Evolutionary conservation across 2,329 filamentous ascomycete species (phyloP).

Genomic region (Rugonectria rugulosa): DNA sequence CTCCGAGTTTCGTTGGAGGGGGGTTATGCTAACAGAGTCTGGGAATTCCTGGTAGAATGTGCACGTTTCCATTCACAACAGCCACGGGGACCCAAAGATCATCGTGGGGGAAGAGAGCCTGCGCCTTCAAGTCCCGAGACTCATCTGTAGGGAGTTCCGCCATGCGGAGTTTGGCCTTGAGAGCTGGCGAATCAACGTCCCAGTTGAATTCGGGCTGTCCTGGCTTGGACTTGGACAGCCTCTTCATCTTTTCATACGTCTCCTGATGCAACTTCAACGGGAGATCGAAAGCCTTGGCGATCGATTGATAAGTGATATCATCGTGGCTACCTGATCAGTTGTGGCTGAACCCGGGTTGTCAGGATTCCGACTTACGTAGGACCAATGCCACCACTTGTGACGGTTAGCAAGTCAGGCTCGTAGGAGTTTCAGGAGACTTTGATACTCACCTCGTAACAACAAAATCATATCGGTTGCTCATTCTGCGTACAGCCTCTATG

Average conservation of each 20-base stretch:
- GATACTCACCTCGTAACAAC: slow-evolving; percentile 78
- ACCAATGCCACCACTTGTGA: slow-evolving; percentile 83
- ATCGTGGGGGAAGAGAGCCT: slow-evolving; percentile 80
- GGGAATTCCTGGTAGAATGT: slow-evolving; percentile 92
- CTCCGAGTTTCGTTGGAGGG: not conserved
- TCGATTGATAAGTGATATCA: slow-evolving; percentile 95
- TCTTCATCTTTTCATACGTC: slow-evolving; percentile 84
- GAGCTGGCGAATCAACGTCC: slow-evolving; percentile 80
- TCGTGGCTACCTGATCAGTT: slow-evolving; percentile 72
- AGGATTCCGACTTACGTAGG: slow-evolving; percentile 72
- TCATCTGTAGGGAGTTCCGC: slow-evolving; percentile 83
- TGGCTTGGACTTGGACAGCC: slow-evolving; percentile 75
- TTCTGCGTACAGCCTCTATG: slow-evolving; percentile 82
- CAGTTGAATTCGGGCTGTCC: slow-evolving; percentile 81
- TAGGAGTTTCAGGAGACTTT: not conserved
- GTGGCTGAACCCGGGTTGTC: not conserved
- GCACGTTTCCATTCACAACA: slow-evolving; percentile 90
- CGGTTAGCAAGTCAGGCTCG: slow-evolving; percentile 15
- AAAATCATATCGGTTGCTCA: slow-evolving; percentile 91
- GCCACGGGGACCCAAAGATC: slow-evolving; percentile 90
- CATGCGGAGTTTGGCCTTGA: slow-evolving; percentile 89
- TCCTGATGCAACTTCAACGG: slow-evolving; percentile 79
- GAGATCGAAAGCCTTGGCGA: slow-evolving; percentile 86
- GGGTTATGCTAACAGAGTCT: slow-evolving; percentile 66
- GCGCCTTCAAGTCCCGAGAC: slow-evolving; percentile 67